phyloP scores from a whole-genome alignment of 169 alveolate genomes.

The Plasmodium vivax region DNA sequence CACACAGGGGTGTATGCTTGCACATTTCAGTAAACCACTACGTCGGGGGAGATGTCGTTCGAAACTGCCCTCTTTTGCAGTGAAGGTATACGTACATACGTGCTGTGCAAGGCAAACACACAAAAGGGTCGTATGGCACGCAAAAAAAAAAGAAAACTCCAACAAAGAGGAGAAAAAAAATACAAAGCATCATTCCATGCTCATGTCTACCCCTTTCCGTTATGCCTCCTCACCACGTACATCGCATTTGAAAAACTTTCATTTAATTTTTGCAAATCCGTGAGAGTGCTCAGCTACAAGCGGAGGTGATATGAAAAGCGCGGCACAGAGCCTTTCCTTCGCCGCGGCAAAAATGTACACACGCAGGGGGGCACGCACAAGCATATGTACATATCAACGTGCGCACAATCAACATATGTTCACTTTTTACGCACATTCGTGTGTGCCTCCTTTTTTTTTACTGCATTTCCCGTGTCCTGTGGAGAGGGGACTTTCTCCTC shows the following conservation, averaged over 20 bases:
- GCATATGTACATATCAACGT: neutral
- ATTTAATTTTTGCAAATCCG: neutral
- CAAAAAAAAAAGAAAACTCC: neutral
- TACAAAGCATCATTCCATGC: neutral
- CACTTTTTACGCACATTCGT: neutral
- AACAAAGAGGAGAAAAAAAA: neutral
- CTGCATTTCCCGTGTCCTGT: neutral
- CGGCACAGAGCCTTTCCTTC: neutral
- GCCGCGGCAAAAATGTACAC: neutral
- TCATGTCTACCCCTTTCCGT: constrained; percentile 1
- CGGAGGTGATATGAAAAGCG: neutral
- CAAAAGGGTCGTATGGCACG: neutral
- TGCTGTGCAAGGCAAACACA: neutral
- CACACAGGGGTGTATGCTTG: too few species aligned
- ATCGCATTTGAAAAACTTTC: neutral
- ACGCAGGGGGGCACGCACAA: neutral
- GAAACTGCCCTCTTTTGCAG: too few species aligned
- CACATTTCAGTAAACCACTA: too few species aligned
- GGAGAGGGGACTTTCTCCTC: neutral
- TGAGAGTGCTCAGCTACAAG: neutral
- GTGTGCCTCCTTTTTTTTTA: neutral
- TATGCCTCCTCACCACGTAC: neutral
- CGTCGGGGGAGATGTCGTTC: too few species aligned
- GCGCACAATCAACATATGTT: neutral
- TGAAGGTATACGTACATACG: too few species aligned